Base-by-base conservation (phyloP, 441 rosid genomes). In the Capsella rubella region DNA sequence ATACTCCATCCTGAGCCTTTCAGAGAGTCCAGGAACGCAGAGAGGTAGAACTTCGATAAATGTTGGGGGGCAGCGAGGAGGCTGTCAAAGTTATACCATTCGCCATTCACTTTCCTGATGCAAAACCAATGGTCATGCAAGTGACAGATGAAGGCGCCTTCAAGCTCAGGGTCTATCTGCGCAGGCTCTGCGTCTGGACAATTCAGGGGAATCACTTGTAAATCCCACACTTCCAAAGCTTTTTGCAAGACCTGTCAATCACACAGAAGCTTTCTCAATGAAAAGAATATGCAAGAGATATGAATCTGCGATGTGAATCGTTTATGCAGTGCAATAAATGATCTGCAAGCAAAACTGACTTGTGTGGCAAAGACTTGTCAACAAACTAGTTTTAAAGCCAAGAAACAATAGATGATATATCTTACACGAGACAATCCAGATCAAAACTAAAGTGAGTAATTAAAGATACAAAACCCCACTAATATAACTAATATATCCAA, bases 81-180 rank as follows among this genome's bases (percentile, higher is more conserved):
- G 74, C 99, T 95, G 80, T 95, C 95, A 18, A 95, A 95, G 78
- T 95, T 95, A 32, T 95, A 92, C 97, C 99, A 92, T 62, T 95
- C 99, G 8, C 90, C 89, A n/a, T 86, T 89, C 68, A 88, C 97
- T 80, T 92, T 89, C 82, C 97, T 84, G 69, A 89, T 92, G 79
- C 94, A 92, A 76, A 92, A 92, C 97, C 97, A 90, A 72, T 95
- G 97, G 79, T 95, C 92, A 76, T 89, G 96, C 85, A 95, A 80
- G 78, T 92, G 99, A 74, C 97, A 95, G 67, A 95, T 88, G 63
- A 95, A 95, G 18, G 97, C 97, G 15, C 84, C 89, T 79, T 89
- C 99, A 64, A 76, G 82, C 81, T 90, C 99, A 1, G 99, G 99
- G 78, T 90, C 96, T 29, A 86, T 72, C 83, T 92, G 97, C 0